These are phyloP conservation scores for Cyathus striatus DNA, from an alignment of 768 basidiomycete genomes.

Conservation along the genomic window DNA sequence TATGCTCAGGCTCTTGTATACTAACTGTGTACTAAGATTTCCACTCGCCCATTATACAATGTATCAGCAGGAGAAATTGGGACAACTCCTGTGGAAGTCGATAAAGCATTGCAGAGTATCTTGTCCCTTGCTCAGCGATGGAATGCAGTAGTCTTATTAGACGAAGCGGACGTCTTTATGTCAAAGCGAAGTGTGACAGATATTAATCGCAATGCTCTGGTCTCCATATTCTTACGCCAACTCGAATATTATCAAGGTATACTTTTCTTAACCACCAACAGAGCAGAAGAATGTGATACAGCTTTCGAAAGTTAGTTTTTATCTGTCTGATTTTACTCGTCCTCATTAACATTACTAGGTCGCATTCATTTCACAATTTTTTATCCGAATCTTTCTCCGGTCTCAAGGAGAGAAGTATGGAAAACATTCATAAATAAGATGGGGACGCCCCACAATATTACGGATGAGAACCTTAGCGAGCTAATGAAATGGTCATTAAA, in stretches of 20 bases:
- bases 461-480: constrained; percentile 11
- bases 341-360: constrained; percentile 9
- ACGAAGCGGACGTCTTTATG: background rate
- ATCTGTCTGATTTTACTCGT: background rate
- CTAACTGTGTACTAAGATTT: background rate
- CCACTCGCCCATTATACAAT: background rate
- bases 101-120: background rate
- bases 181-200: background rate
- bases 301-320: background rate
- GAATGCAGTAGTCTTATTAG: background rate
- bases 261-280: background rate
- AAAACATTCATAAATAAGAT: constrained; percentile 16
- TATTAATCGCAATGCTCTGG: background rate
- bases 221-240: background rate
- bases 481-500: constrained; percentile 16
- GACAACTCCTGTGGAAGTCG: background rate
- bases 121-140: background rate
- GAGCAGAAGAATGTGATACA: background rate
- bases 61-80: background rate
- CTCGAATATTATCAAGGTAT: background rate
- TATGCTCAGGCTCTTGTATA: background rate
- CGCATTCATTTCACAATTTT: constrained; percentile 28
- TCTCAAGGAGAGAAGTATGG: constrained; percentile 21
- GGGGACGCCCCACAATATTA: constrained; percentile 5
- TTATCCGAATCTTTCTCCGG: constrained; percentile 20